phyloP scores from a whole-genome alignment of 2,329 filamentous ascomycete genomes.

The Botrytis aclada region DNA sequence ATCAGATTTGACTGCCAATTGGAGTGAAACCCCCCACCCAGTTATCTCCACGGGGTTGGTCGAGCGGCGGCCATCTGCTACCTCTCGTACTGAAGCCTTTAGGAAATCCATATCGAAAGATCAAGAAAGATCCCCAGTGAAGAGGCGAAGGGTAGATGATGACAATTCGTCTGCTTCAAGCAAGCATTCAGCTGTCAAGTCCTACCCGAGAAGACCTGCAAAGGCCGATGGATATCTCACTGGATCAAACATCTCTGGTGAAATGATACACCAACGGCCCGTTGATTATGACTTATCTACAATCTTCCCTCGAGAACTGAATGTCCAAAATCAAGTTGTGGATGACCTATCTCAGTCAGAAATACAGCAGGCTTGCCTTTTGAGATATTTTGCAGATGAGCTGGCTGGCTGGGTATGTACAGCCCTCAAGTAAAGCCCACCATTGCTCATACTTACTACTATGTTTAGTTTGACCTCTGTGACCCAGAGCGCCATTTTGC shows the following conservation, averaged over 20 bases:
- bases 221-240: background rate
- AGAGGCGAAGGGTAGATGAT: slow-evolving; percentile 20
- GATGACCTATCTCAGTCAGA: slow-evolving; percentile 15
- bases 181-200: background rate
- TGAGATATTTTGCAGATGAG: slow-evolving; percentile 33
- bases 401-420: slow-evolving; percentile 30
- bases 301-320: background rate
- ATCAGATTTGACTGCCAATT: background rate
- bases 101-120: background rate
- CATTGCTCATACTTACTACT: background rate
- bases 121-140: slow-evolving; percentile 13
- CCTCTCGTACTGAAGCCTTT: background rate
- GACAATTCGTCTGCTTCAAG: slow-evolving; percentile 5
- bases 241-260: background rate
- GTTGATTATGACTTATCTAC: background rate
- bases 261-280: background rate
- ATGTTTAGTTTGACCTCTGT: slow-evolving; percentile 41
- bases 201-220: slow-evolving; percentile 16
- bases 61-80: background rate
- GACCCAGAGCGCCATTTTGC: slow-evolving; percentile 43
- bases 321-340: background rate
- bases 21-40: background rate
- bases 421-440: background rate
- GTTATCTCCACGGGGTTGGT: background rate
- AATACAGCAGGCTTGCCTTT: slow-evolving; percentile 30